These are phyloP conservation scores for Apiospora kogelbergensis DNA, from an alignment of 2,329 filamentous ascomycete species.

Conservation along the genomic window DNA sequence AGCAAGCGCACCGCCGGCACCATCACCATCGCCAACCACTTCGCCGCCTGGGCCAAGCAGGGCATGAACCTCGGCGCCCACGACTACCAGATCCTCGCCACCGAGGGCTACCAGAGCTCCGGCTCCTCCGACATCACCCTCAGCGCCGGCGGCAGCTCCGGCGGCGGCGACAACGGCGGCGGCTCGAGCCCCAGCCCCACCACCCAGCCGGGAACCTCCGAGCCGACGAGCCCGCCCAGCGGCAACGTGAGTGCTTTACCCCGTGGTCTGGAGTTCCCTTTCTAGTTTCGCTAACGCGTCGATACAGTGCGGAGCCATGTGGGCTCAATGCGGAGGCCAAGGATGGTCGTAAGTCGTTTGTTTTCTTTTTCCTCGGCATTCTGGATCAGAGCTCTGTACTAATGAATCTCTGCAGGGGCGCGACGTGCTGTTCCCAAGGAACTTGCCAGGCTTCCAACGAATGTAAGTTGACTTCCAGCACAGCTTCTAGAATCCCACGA, in stretches of 20 bases:
- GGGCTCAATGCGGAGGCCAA: neutral
- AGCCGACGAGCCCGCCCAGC: constrained; percentile 2
- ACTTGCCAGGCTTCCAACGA: constrained; percentile 3
- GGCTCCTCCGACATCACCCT: constrained; percentile 37
- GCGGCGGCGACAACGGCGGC: neutral
- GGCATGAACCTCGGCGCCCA: constrained; percentile 28
- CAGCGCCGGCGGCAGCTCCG: constrained; percentile 5
- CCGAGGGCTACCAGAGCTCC: constrained; percentile 41
- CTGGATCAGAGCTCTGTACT: neutral
- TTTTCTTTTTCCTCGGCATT: neutral
- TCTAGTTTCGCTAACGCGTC: neutral
- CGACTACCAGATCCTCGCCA: constrained; percentile 34
- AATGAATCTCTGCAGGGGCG: neutral
- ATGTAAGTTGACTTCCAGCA: neutral
- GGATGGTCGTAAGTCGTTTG: neutral
- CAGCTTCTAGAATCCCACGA: no score
- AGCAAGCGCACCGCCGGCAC: constrained; percentile 39
- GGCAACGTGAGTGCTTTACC: neutral
- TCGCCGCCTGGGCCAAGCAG: constrained; percentile 28
- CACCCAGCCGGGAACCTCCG: neutral
- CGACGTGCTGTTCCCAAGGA: neutral
- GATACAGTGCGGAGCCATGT: neutral
- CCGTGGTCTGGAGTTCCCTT: no score
- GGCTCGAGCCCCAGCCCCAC: neutral
- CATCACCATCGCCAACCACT: constrained; percentile 32